Conservation (phyloP, 495 filamentous ascomycete genomes). For the Hypomontagnella submonticulosa region DNA sequence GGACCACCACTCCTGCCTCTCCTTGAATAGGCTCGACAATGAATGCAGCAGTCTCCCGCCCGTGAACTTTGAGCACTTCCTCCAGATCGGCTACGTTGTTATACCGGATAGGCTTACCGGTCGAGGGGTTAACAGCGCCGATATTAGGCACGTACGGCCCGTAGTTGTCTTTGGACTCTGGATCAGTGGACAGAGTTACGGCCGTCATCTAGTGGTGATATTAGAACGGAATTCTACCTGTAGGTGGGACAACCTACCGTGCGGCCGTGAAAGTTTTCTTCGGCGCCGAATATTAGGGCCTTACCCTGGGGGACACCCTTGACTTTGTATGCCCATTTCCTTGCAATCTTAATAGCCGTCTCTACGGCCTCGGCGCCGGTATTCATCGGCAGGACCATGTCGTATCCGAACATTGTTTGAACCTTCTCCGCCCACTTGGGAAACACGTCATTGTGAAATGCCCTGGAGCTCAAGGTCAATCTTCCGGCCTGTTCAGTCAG, state of each 20-base stretch:
- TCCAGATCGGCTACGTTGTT: constrained; percentile 86
- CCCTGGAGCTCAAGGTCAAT: constrained; percentile 91
- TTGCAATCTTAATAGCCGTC: constrained; percentile 95
- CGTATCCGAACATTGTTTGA: constrained; percentile 86
- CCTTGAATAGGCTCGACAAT: constrained; percentile 98
- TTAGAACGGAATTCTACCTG: constrained; percentile 37
- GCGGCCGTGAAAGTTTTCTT: constrained; percentile 96
- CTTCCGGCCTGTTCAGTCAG: constrained; percentile 90
- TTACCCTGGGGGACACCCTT: constrained; percentile 89
- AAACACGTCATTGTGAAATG: constrained; percentile 99
- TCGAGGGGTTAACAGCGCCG: constrained; percentile 80
- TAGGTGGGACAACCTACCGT: constrained; percentile 70
- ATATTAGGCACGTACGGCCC: constrained; percentile 93
- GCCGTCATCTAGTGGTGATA: constrained; percentile 78
- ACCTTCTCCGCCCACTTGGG: constrained; percentile 95
- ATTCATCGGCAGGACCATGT: constrained; percentile 99
- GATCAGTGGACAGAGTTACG: constrained; percentile 92
- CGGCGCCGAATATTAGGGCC: constrained; percentile 83
- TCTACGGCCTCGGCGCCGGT: constrained; percentile 99
- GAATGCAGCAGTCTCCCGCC: constrained; percentile 89
- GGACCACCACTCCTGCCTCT: constrained; percentile 96
- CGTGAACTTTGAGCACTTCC: constrained; percentile 80
- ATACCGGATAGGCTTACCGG: constrained; percentile 81
- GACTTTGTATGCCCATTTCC: constrained; percentile 98
- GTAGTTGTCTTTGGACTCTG: constrained; percentile 96